These are phyloP conservation scores for Aspergillus phoenicis DNA, from an alignment of 2,329 filamentous ascomycete genomes.

Conservation along the genomic window DNA sequence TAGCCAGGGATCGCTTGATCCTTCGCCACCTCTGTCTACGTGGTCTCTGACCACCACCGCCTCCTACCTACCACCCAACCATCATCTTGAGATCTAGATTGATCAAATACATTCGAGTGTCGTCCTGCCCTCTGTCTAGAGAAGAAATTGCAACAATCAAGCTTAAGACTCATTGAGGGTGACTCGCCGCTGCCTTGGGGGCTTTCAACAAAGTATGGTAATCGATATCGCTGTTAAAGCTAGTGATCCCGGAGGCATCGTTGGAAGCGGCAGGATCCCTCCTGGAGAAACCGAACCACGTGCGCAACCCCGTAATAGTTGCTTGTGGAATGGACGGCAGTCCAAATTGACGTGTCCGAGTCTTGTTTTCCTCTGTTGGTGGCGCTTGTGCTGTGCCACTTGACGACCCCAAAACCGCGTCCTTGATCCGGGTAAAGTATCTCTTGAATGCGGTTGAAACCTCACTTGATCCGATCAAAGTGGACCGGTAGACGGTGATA, in stretches of 20 bases:
- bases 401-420: background rate
- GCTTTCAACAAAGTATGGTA: constrained; percentile 1
- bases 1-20: no score
- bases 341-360: background rate
- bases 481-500: constrained; percentile 3
- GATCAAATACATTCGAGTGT: no score
- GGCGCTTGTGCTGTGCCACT: background rate
- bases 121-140: accelerated
- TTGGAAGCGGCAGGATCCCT: background rate
- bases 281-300: background rate
- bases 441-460: background rate
- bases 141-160: no score
- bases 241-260: background rate
- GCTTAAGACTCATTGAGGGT: no score
- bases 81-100: no score
- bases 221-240: background rate
- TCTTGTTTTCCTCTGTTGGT: background rate
- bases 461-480: background rate
- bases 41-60: no score
- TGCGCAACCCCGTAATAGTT: background rate
- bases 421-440: background rate
- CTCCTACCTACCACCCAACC: no score
- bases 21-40: no score
- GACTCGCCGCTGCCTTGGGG: background rate
- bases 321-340: background rate